Percentiles rank a stretch among this genome's conserved stretches.
phyloP scores from a whole-genome alignment of 176 grass and related monocot species.

The Stipa capillata region DNA sequence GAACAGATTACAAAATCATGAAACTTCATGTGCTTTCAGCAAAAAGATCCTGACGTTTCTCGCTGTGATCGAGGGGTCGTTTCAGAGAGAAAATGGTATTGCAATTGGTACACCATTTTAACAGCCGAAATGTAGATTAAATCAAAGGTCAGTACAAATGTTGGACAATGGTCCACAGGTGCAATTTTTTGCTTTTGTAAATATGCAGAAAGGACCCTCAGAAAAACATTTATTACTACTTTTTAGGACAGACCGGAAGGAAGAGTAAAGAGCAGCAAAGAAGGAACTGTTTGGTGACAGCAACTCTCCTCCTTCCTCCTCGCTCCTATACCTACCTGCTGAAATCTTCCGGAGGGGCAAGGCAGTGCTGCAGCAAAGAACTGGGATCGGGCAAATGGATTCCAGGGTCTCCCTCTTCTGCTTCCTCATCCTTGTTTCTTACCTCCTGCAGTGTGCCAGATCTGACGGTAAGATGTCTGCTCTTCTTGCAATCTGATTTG shows the following conservation, averaged over 20 bases:
- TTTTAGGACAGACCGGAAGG: slow-evolving; percentile 6
- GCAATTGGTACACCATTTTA: no score
- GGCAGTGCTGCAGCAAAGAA: background rate
- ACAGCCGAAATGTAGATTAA: no score
- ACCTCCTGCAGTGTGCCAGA: slow-evolving; percentile 60
- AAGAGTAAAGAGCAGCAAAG: slow-evolving; percentile 13
- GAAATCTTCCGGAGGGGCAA: background rate
- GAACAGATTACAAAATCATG: background rate
- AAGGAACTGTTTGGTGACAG: slow-evolving; percentile 35
- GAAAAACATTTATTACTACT: background rate
- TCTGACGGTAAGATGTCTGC: slow-evolving; percentile 47
- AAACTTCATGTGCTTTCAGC: background rate
- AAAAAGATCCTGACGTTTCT: no score
- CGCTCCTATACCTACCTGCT: background rate
- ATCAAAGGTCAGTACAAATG: background rate
- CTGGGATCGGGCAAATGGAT: slow-evolving; percentile 18
- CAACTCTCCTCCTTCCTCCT: slow-evolving; percentile 26
- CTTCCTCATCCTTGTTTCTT: slow-evolving; percentile 27
- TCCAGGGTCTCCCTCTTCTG: slow-evolving; percentile 36
- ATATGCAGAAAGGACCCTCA: background rate
- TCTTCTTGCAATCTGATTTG: background rate
- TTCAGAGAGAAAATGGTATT: no score
- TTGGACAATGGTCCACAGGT: no score
- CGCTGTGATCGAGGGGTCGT: no score
- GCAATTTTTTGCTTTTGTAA: background rate